Evolutionary conservation across 192 early-diverging fungal species (phyloP), one percentile per base, ranked within the genome.

Genomic region (Coemansia sp.): DNA sequence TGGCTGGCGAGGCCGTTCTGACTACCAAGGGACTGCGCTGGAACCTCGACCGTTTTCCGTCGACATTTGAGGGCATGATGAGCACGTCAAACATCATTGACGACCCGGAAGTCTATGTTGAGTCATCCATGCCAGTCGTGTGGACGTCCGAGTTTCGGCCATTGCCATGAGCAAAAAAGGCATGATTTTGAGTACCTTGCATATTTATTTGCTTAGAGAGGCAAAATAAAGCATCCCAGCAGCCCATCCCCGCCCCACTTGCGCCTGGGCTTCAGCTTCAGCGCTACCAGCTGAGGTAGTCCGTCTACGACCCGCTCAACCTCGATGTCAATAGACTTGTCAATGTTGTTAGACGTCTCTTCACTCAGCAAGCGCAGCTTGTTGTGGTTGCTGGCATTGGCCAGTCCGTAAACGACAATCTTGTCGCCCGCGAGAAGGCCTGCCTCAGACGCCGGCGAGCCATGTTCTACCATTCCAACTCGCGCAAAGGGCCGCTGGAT

Each of bases 11-110:
- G 27, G 84, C 87, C 1, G 75, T 68, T 9, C 54, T 92, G 37
- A 87, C 86, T 0, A 95, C 93, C 1, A 62, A 35, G 6, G 95
- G 95, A 1, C 81, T 97, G 32, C 84, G 85, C 55, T 97, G 93
- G 92, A 87, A 97, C 63, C 60, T 97, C 17, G 38, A 64, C 40
- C 43, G 69, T 42, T 68, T 76, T 43, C 29, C 65, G 8, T 78
- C 86, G 8, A 76, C 85, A 15, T 94, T 95, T 61, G 87, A 88
- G n/a, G 82, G 77, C 3, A 78, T 92, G 56, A 82, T 97, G 62
- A 94, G 91, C 70, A 90, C 93, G 4, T 95, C 92, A 15, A 97
- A 97, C 69, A 76, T 83, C 9, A 81, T 95, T 39, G 86, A 82
- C 11, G 60, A 53, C 12, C 60, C 82, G 26, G 60, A 78, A 6